Percentiles rank a stretch among this genome's conserved stretches.
phyloP scores from a whole-genome alignment of 495 filamentous ascomycete species.

The Penicillium dipodomyicola region DNA sequence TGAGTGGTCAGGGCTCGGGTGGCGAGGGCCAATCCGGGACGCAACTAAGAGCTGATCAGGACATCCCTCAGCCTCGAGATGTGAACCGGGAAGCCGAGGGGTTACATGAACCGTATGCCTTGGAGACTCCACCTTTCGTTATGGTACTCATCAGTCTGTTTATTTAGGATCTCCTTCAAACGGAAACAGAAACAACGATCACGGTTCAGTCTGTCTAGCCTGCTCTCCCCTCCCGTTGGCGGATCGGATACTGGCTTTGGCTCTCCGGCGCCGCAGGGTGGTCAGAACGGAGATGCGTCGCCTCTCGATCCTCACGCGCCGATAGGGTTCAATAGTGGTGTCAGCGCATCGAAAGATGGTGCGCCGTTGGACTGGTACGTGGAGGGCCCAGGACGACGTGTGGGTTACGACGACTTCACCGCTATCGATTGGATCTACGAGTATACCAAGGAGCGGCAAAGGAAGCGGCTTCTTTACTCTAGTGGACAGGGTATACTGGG shows the following conservation, averaged over 20 bases:
- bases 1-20: slow-evolving; percentile 23
- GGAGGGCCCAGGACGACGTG: slow-evolving; percentile 85
- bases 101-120: slow-evolving; percentile 45
- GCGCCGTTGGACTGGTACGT: slow-evolving; percentile 78
- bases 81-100: slow-evolving; percentile 40
- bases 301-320: slow-evolving; percentile 24
- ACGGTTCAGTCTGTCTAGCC: slow-evolving; percentile 56
- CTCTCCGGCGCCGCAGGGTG: slow-evolving; percentile 24
- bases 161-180: slow-evolving; percentile 72
- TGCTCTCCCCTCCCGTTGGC: slow-evolving; percentile 45
- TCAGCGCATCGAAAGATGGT: slow-evolving; percentile 59
- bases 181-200: slow-evolving; percentile 67
- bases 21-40: slow-evolving; percentile 16
- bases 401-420: slow-evolving; percentile 94
- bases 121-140: background rate
- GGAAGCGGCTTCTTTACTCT: slow-evolving; percentile 70
- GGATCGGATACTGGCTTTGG: slow-evolving; percentile 27
- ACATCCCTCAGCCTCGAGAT: slow-evolving; percentile 15
- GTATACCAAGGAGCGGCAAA: slow-evolving; percentile 93
- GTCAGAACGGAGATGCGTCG: slow-evolving; percentile 30
- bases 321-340: slow-evolving; percentile 38
- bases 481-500: slow-evolving; percentile 70
- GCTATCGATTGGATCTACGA: slow-evolving; percentile 99
- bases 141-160: slow-evolving; percentile 13
- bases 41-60: slow-evolving; percentile 11